Evolutionary conservation across 306 rosid genomes (phyloP), one percentile per base, ranked within the genome.

Genomic region (Medicago arabica): DNA sequence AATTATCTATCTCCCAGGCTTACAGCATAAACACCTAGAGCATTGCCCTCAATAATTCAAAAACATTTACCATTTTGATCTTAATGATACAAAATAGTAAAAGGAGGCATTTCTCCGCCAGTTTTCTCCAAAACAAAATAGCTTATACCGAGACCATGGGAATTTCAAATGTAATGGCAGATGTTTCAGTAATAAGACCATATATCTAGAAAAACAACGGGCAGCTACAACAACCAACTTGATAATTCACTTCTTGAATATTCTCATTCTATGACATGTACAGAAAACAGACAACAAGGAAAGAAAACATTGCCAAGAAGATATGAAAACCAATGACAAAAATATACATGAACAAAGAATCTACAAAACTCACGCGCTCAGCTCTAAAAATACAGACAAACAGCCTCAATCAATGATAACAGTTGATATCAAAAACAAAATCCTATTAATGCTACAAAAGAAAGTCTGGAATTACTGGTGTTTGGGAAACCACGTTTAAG

Each of bases 391-490:
- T 25, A 78, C 70, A 71, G 49, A 86, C 67, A 79, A 80, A 75
- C 77, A 74, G 78, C 87, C 87, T 65, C 81, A 65, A 46, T 69
- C 84, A 53, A 69, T 28, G 76, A 69, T 65, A 69, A 44, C 59
- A 46, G 73, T 46, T 59, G 76, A 82, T 47, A 82, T 75, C 67
- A 66, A 57, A 81, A 85, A 54, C 57, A 50, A 53, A 62, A 79
- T 75, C 71, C 62, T 65, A 6, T 62, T 25, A 70, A 63, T 50
- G 78, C 91, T 88, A 92, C 75, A 95, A 84, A 69, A 95, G 97
- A 83, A 92, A 95, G 82, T 95, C 99, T 10, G 99, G 99, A 80
- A 95, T 86, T 67, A 78, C 93, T 12, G 86, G 85, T 40, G 91
- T 64, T 80, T 86, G 96, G 47, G 97, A 82, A 83, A 78, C 89